These are phyloP conservation scores for Parastagonospora avenae DNA, from an alignment of 2,329 filamentous ascomycete genomes.

Conservation along the genomic window DNA sequence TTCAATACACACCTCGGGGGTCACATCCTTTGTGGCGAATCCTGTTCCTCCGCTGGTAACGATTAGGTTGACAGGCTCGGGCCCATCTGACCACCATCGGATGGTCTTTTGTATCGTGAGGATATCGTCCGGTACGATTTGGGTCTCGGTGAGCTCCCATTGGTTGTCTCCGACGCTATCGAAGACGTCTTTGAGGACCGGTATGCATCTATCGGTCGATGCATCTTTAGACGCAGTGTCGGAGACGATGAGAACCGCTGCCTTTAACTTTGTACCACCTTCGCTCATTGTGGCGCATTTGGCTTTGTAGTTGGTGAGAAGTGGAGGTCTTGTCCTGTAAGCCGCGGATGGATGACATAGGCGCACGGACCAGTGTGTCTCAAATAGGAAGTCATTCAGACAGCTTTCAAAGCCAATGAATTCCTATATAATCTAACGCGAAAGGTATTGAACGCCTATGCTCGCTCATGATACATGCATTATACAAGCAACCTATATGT, in stretches of 20 bases:
- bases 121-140: conserved; percentile 80
- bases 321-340: conserved; percentile 21
- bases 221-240: conserved; percentile 85
- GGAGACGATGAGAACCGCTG: conserved; percentile 84
- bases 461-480: conserved; percentile 46
- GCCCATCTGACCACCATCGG: conserved; percentile 72
- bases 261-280: conserved; percentile 60
- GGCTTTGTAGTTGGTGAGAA: conserved; percentile 12
- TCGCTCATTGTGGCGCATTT: conserved; percentile 32
- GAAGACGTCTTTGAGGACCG: conserved; percentile 72
- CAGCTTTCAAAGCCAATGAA: conserved; percentile 1
- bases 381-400: conserved; percentile 1
- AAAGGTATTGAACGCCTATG: conserved; percentile 33
- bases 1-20: conserved; percentile 73
- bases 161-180: conserved; percentile 66
- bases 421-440: conserved; percentile 7
- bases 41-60: conserved; percentile 92
- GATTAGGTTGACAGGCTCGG: conserved; percentile 70
- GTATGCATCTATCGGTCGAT: conserved; percentile 75
- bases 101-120: conserved; percentile 76
- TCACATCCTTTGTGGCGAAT: conserved; percentile 82
- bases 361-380: conserved; percentile 32
- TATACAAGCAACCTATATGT: conserved; percentile 42
- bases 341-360: conserved; percentile 1
- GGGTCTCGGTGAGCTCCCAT: conserved; percentile 72